Conservation (phyloP, 2,329 filamentous ascomycete species). For the Penicillium sp. region DNA sequence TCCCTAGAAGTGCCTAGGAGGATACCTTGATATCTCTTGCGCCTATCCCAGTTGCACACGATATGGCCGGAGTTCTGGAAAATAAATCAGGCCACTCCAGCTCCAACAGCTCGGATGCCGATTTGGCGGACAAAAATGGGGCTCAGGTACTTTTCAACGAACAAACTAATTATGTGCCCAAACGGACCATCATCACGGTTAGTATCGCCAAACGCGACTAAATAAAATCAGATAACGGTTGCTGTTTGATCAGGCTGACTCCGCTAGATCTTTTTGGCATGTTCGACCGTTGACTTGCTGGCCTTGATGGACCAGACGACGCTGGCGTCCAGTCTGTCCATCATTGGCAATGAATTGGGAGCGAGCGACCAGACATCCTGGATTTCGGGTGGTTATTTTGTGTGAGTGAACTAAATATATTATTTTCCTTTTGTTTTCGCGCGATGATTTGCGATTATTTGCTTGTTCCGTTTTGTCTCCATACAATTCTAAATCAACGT, state of each 20-base stretch:
- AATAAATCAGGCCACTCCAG: constrained; percentile 10
- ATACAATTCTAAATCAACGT: not conserved
- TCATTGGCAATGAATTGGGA: constrained; percentile 56
- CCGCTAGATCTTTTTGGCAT: constrained; percentile 60
- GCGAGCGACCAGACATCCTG: constrained; percentile 58
- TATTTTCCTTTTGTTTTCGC: too few species aligned
- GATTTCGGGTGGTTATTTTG: constrained; percentile 62
- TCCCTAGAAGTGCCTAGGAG: not conserved
- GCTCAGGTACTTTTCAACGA: constrained; percentile 51
- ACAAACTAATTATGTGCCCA: constrained; percentile 61
- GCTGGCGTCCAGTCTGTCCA: constrained; percentile 59
- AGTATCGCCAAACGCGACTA: constrained; percentile 11
- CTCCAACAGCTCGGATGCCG: constrained; percentile 4
- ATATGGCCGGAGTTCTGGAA: constrained; percentile 21
- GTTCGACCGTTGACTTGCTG: constrained; percentile 59
- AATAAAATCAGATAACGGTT: not conserved
- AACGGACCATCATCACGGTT: constrained; percentile 57
- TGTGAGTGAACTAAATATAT: constrained; percentile 56
- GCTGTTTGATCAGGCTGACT: not conserved
- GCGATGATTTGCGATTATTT: not conserved
- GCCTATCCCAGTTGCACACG: constrained; percentile 6
- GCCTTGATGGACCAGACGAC: constrained; percentile 64
- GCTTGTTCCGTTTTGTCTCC: not conserved
- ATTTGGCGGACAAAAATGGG: constrained; percentile 12
- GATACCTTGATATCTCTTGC: not conserved